Percentiles rank a stretch among this genome's conserved stretches.
phyloP scores from a whole-genome alignment of 164 flowering plant genomes.

The Piper betle region DNA sequence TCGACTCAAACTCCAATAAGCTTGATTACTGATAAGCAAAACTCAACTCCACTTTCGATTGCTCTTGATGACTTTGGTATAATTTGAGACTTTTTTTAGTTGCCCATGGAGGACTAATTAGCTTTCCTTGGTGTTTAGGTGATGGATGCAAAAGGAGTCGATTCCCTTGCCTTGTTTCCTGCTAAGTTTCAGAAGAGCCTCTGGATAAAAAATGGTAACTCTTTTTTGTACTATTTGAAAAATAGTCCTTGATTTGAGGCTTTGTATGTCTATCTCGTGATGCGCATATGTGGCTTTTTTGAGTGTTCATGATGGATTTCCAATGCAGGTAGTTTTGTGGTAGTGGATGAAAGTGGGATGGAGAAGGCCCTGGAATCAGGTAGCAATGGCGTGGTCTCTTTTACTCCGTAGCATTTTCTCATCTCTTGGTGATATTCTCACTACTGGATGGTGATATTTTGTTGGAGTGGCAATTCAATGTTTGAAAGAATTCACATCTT shows the following conservation, averaged over 20 bases:
- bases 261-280: neutral
- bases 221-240: neutral
- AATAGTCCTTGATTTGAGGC: neutral
- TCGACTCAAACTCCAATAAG: no score
- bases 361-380: conserved; percentile 79
- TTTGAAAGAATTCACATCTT: no score
- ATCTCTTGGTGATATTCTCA: no score
- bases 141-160: conserved; percentile 55
- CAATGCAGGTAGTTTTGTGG: conserved; percentile 67
- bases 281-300: neutral
- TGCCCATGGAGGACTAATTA: neutral
- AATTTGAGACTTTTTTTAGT: no score
- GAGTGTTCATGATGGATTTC: neutral
- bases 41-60: no score
- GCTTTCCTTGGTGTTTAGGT: conserved; percentile 24
- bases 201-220: conserved; percentile 46
- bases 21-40: no score
- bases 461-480: no score
- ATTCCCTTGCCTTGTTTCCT: conserved; percentile 67
- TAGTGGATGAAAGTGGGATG: conserved; percentile 76
- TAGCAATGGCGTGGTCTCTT: conserved; percentile 54
- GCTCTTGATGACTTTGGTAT: no score
- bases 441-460: no score
- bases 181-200: conserved; percentile 87
- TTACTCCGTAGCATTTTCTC: no score